These are phyloP conservation scores for Rhizomucor pusillus DNA, from an alignment of 371 early-diverging fungal genomes.

Conservation along the genomic window DNA sequence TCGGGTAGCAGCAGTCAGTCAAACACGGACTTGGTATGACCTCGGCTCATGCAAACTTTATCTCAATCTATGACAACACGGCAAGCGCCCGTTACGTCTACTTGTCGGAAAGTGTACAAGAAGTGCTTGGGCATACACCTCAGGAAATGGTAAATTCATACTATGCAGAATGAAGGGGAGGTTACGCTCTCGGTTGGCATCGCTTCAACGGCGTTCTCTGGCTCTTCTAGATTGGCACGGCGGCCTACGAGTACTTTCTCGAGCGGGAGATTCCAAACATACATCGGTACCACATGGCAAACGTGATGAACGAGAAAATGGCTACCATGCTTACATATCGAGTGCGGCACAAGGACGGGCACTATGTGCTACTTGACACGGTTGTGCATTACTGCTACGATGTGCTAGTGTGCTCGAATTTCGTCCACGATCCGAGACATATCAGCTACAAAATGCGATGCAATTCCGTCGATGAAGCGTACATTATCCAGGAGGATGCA, in stretches of 20 bases:
- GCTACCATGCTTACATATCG: constrained; percentile 30
- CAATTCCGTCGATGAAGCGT: constrained; percentile 32
- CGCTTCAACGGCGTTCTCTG: too few species aligned
- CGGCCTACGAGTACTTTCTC: constrained; percentile 47
- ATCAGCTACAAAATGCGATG: constrained; percentile 20
- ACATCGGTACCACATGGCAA: constrained; percentile 33
- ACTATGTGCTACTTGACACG: constrained; percentile 26
- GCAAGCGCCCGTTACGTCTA: constrained; percentile 43
- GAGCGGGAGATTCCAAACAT: constrained; percentile 38
- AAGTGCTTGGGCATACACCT: constrained; percentile 49
- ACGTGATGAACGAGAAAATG: constrained; percentile 49
- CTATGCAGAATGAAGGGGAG: too few species aligned
- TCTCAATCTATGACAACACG: constrained; percentile 57
- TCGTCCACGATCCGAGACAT: constrained; percentile 14
- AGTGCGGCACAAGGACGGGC: constrained; percentile 32
- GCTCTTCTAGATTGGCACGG: constrained; percentile 36
- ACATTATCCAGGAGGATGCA: constrained; percentile 16
- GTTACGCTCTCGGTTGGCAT: too few species aligned
- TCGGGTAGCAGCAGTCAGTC: too few species aligned
- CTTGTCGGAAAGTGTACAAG: constrained; percentile 48
- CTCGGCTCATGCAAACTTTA: constrained; percentile 30
- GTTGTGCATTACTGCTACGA: constrained; percentile 42
- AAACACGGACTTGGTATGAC: constrained; percentile 3
- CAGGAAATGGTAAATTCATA: too few species aligned
- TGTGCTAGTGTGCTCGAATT: constrained; percentile 25